Base-by-base conservation (phyloP, 2,329 filamentous ascomycete genomes). In the Cladophialophora bantiana region DNA sequence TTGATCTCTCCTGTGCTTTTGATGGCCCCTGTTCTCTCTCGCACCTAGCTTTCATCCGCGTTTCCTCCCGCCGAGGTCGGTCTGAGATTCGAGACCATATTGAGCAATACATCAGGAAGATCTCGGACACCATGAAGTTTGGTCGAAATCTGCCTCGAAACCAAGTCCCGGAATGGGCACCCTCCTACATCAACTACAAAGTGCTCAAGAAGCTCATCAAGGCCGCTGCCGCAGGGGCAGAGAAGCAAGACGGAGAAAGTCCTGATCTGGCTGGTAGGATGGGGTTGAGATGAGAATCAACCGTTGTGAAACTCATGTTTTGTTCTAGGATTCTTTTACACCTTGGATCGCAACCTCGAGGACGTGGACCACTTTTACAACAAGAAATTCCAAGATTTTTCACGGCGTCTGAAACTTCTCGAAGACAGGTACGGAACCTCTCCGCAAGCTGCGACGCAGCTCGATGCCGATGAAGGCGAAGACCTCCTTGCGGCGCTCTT, bases 311-410 rank as follows among this genome's bases (percentile, higher is more conserved):
- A 64, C 67, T 69, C 50, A 71, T 68, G 32, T 58, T 12, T 70
- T 70, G 15, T 52, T 74, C 74, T 83, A 97, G 95, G 94, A 79
- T 97, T 99, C 85, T 97, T 97, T 83, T 97, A 94, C 79, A 92
- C 90, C 71, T 89, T 99, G 78, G 95, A 99, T 78, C 92, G 95
- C 74, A 97, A 98, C 77, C 89, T 99, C 75, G 95, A 99, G 83
- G 91, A 96, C 80, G 94, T 99, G 78, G 93, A 97, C 79, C 87
- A 88, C 59, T 98, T 99, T 79, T 98, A 97, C 84, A 97, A 96
- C 82, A 96, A 94, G 78, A 97, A 97, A 78, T 93, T 93, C 75
- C 86, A 88, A 68, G 94, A 98, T 74, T 90, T 90, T 69, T 89
- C 90, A 42, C 90, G 95, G 68, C 89, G 94, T 40, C 83, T 98